A percentile compares a stretch with the other conserved stretches of the same genome.
phyloP scores from a whole-genome alignment of 2,329 filamentous ascomycete species.

The Neopestalotiopsis clavispora region DNA sequence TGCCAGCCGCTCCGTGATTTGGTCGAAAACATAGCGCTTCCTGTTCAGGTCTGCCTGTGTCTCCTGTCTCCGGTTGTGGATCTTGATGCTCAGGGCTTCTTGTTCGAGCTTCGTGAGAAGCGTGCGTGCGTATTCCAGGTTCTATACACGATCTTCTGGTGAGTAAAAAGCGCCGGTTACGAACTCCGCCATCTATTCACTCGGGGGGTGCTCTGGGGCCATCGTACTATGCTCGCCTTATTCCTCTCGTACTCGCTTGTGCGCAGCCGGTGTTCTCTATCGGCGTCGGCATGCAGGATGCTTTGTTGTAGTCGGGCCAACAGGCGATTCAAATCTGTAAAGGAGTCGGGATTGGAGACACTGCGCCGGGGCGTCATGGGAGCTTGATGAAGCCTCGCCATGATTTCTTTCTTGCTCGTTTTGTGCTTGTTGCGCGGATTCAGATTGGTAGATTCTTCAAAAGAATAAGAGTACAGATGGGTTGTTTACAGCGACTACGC shows the following conservation, averaged over 20 bases:
- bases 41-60: slow-evolving; percentile 66
- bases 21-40: slow-evolving; percentile 70
- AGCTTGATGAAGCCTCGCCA: slow-evolving; percentile 37
- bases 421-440: neutral
- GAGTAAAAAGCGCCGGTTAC: neutral
- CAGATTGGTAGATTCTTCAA: neutral
- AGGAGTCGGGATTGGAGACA: slow-evolving; percentile 39
- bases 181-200: neutral
- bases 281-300: slow-evolving; percentile 65
- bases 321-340: slow-evolving; percentile 65
- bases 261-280: slow-evolving; percentile 61
- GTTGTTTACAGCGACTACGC: no score
- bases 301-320: slow-evolving; percentile 69
- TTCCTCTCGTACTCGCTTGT: slow-evolving; percentile 70
- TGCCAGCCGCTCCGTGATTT: slow-evolving; percentile 67
- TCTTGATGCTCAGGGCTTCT: slow-evolving; percentile 64
- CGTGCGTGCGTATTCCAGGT: slow-evolving; percentile 72
- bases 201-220: neutral
- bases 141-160: slow-evolving; percentile 47
- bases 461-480: no score
- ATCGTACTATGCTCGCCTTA: slow-evolving; percentile 57
- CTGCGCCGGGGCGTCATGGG: slow-evolving; percentile 32
- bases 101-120: slow-evolving; percentile 75
- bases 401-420: slow-evolving; percentile 16
- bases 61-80: slow-evolving; percentile 62